Base-by-base conservation (phyloP, 345 rosid species). In the Sisymbrium irio region DNA sequence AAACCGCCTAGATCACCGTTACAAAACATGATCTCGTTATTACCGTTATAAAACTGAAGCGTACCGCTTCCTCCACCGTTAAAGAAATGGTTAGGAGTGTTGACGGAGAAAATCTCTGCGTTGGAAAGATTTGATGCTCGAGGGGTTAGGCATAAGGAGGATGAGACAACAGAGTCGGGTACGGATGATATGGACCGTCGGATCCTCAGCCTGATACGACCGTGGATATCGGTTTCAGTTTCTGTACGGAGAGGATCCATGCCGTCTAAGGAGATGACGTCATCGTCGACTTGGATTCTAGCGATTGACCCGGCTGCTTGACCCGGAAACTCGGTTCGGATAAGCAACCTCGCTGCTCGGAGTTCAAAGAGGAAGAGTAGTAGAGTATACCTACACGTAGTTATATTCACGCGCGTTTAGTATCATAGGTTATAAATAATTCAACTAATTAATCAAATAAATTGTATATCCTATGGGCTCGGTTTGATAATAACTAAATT, bases 81-180 rank as follows among this genome's bases (percentile, higher is more conserved):
- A 56, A 82, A 87, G 47, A 85, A 87, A 9, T 79, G 82, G 62
- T 86, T 61, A 22, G 89, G 85, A 14, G 85, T 80, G 46, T 78
- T 82, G 7, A 82, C 82, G 3, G 89, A 85, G 69, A 73, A 85
- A 27, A 85, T 80, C 81, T 85, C 89, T 15, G 84, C 85, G 33
- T 85, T 81, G 0, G 87, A 78, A 4, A 83, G 78, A 45, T 83
- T 82, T 2, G 87, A 82, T 4, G 83, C 79, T 68, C 87, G 55
- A 0, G 87, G 85, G 2, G 84, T 82, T 61, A 89, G 0, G 79
- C 92, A 71, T 7, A 77, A 49, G 7, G 80, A 77, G 15, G 80
- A 70, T 39, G 76, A 47, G 71, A 82, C 18, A 42, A 65, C 20
- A 4, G 78, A 53, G 44, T 85, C 53, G 22, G 83, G 15, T 73